A percentile compares a stretch with the other conserved stretches of the same genome.
phyloP scores from a whole-genome alignment of 2,329 filamentous ascomycete genomes.

The Sporothrix humicola region DNA sequence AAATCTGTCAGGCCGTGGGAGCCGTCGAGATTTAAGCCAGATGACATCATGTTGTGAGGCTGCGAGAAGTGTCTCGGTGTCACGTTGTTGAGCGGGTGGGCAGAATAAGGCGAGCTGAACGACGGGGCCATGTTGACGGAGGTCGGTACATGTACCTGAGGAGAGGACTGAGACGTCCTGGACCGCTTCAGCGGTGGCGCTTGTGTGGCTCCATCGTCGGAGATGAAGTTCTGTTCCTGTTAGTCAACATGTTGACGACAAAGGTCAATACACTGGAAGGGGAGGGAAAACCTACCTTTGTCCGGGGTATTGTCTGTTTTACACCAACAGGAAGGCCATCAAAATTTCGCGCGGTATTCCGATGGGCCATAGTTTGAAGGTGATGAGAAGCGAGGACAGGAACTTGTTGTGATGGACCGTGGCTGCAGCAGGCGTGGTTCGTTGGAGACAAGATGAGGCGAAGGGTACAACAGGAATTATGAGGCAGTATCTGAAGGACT shows the following conservation, averaged over 20 bases:
- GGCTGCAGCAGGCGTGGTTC: background rate
- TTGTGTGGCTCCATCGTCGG: background rate
- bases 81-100: background rate
- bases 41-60: slow-evolving; percentile 14
- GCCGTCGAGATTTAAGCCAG: background rate
- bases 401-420: background rate
- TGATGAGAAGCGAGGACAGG: background rate
- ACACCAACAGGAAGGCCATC: background rate
- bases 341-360: background rate
- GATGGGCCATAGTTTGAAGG: background rate
- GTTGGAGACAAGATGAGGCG: slow-evolving; percentile 16
- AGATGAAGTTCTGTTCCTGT: background rate
- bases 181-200: slow-evolving; percentile 33
- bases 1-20: background rate
- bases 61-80: slow-evolving; percentile 9
- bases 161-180: slow-evolving; percentile 21
- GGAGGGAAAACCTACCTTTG: background rate
- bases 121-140: slow-evolving; percentile 27
- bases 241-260: background rate
- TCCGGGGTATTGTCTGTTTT: background rate
- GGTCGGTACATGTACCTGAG: background rate
- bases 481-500: slow-evolving; percentile 9
- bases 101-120: slow-evolving; percentile 26
- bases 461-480: background rate
- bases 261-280: background rate